Conservation (phyloP, 306 rosid genomes). For the Vicia faba region DNA sequence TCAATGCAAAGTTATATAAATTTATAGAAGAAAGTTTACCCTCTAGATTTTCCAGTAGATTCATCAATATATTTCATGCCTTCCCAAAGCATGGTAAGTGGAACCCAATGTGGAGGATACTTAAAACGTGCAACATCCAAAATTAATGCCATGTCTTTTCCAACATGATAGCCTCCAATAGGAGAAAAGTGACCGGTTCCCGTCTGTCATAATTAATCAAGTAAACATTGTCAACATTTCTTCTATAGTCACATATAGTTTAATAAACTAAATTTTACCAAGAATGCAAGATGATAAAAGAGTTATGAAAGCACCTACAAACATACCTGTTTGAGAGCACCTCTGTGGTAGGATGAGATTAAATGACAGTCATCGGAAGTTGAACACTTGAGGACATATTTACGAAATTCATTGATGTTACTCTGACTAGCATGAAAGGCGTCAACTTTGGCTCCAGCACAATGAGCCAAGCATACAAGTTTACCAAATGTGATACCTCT, state of each 20-base stretch:
- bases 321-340: slow-evolving; percentile 84
- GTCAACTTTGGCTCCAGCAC: slow-evolving; percentile 96
- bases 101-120: not conserved
- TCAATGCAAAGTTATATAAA: too few relatives aligned
- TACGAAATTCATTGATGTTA: slow-evolving; percentile 68
- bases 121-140: not conserved
- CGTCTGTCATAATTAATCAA: slow-evolving; percentile 53
- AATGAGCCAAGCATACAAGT: slow-evolving; percentile 85
- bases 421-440: slow-evolving; percentile 73
- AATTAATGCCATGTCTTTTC: not conserved
- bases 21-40: not conserved
- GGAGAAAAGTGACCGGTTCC: not conserved
- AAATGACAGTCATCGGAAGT: slow-evolving; percentile 75
- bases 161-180: not conserved
- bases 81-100: not conserved
- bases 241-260: not conserved
- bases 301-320: slow-evolving; percentile 11
- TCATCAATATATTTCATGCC: not conserved
- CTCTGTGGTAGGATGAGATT: slow-evolving; percentile 81
- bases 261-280: too few relatives aligned
- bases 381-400: slow-evolving; percentile 63
- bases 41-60: not conserved
- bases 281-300: not conserved
- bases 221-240: slow-evolving; percentile 19
- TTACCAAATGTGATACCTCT: slow-evolving; percentile 91